A percentile compares a stretch with the other conserved stretches of the same genome.
phyloP scores from a whole-genome alignment of 129 eudicot species.

The Pittosporum tobira region DNA sequence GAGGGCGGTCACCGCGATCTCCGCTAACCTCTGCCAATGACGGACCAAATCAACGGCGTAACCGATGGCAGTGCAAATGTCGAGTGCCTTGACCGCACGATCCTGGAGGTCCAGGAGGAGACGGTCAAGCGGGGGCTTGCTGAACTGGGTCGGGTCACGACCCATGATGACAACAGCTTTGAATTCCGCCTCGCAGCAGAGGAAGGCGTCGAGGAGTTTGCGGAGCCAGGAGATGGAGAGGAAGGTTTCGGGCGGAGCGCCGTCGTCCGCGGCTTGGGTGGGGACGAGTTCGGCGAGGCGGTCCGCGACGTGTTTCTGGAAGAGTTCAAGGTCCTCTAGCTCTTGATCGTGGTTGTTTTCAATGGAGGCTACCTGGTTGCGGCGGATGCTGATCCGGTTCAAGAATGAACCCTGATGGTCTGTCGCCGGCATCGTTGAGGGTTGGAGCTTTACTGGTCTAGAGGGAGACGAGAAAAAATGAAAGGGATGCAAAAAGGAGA shows the following conservation, averaged over 20 bases:
- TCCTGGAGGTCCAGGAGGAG: slow-evolving; percentile 62
- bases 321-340: slow-evolving; percentile 54
- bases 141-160: slow-evolving; percentile 44
- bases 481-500: background rate
- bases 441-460: background rate
- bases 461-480: background rate
- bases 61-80: slow-evolving; percentile 67
- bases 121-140: slow-evolving; percentile 69
- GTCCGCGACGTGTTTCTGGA: slow-evolving; percentile 53
- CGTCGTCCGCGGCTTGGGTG: slow-evolving; percentile 2
- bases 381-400: slow-evolving; percentile 79
- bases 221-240: slow-evolving; percentile 70
- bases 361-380: slow-evolving; percentile 57
- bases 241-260: slow-evolving; percentile 18
- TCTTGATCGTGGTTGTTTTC: slow-evolving; percentile 43
- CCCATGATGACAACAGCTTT: slow-evolving; percentile 58
- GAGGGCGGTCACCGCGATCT: slow-evolving; percentile 50
- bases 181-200: slow-evolving; percentile 72
- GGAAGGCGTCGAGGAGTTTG: slow-evolving; percentile 57
- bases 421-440: slow-evolving; percentile 42
- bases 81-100: slow-evolving; percentile 63
- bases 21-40: slow-evolving; percentile 62
- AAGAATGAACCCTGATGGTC: slow-evolving; percentile 67
- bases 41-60: slow-evolving; percentile 57
- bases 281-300: slow-evolving; percentile 52